phyloP scores from a whole-genome alignment of 371 early-diverging fungal genomes.

The Dichotomocladium elegans region DNA sequence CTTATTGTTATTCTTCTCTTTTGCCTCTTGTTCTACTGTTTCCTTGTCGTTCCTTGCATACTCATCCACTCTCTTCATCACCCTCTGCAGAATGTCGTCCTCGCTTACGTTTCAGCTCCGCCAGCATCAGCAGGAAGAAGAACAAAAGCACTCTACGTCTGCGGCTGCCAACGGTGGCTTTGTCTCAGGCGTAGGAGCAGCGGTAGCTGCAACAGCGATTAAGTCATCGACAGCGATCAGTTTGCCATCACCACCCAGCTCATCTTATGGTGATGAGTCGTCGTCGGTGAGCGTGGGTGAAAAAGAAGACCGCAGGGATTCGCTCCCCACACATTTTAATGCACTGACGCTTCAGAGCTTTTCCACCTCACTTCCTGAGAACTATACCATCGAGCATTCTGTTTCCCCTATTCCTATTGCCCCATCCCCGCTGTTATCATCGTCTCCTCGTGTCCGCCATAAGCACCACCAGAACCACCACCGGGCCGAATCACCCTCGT shows the following conservation, averaged over 20 bases:
- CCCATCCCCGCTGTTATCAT: conserved; percentile 1
- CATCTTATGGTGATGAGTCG: conserved; percentile 44
- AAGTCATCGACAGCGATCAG: conserved; percentile 7
- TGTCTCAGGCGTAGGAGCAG: too few species aligned
- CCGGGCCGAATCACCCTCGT: conserved; percentile 10
- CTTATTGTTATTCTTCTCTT: background rate
- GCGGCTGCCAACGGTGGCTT: conserved; percentile 1
- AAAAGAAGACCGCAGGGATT: conserved; percentile 23
- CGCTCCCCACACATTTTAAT: conserved; percentile 35
- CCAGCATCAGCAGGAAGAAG: conserved; percentile 18
- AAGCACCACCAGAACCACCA: conserved; percentile 2
- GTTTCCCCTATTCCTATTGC: conserved; percentile 12
- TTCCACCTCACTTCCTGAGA: conserved; percentile 40
- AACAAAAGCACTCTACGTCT: background rate
- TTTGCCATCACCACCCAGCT: conserved; percentile 45
- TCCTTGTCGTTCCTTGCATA: background rate
- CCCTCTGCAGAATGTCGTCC: conserved; percentile 33
- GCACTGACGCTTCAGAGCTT: conserved; percentile 31
- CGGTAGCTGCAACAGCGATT: conserved; percentile 2
- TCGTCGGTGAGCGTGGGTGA: conserved; percentile 1
- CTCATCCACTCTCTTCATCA: background rate
- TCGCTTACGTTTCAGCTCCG: conserved; percentile 41
- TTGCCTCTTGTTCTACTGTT: background rate
- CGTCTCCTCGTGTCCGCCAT: background rate
- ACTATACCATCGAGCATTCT: conserved; percentile 47